Conservation (phyloP, 805 yeast genomes). For the Yueomyces sinensis region DNA sequence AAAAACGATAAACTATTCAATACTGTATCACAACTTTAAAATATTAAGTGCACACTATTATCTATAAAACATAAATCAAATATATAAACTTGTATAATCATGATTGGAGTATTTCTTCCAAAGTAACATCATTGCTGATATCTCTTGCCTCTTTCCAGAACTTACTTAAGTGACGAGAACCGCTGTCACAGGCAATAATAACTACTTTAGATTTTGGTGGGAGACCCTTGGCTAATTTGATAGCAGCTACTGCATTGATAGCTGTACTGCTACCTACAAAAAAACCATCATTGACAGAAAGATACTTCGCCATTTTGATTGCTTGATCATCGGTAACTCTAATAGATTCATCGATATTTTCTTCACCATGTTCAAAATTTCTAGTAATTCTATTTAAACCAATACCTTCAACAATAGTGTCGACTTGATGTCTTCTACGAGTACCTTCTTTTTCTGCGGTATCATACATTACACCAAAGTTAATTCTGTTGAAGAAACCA, state of each 20-base stretch:
- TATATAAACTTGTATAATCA: neutral
- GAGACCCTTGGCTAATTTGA: constrained; percentile 35
- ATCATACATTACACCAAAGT: constrained; percentile 90
- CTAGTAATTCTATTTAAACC: constrained; percentile 80
- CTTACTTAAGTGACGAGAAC: constrained; percentile 78
- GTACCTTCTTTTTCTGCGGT: constrained; percentile 83
- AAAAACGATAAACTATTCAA: too few relatives aligned
- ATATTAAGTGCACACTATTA: too few relatives aligned
- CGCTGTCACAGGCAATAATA: constrained; percentile 85
- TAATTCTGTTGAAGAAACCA: constrained; percentile 75
- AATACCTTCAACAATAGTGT: constrained; percentile 86
- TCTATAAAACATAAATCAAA: too few relatives aligned
- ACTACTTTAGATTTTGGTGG: constrained; percentile 60
- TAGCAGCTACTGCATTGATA: constrained; percentile 84
- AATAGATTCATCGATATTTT: constrained; percentile 60
- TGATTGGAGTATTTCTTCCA: constrained; percentile 23
- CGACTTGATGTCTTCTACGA: constrained; percentile 90
- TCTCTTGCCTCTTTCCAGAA: constrained; percentile 68
- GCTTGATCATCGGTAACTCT: constrained; percentile 75
- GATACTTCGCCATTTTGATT: constrained; percentile 70
- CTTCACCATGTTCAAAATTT: constrained; percentile 64
- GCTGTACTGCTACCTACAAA: constrained; percentile 93
- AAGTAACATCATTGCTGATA: constrained; percentile 20
- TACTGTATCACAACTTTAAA: too few relatives aligned
- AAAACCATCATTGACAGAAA: constrained; percentile 74